phyloP scores from a whole-genome alignment of 2,329 filamentous ascomycete species.

The Spiromastix sp. region DNA sequence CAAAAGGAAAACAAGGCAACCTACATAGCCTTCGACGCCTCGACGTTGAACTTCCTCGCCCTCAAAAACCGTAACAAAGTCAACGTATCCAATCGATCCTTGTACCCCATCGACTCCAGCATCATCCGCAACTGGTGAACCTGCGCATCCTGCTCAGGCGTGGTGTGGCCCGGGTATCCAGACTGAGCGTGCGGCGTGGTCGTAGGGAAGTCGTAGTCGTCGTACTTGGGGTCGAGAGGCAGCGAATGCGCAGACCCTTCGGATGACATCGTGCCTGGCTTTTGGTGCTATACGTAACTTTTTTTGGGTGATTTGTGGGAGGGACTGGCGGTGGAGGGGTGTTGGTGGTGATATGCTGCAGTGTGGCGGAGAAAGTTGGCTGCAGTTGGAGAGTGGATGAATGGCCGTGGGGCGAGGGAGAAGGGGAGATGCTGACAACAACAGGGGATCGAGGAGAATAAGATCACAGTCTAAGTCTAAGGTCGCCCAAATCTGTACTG shows the following conservation, averaged over 20 bases:
- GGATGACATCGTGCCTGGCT: conserved; percentile 5
- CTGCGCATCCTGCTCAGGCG: conserved; percentile 76
- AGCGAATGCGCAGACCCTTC: conserved; percentile 27
- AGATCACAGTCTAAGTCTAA: too few relatives aligned
- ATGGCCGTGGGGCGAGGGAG: too few relatives aligned
- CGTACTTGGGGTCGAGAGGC: conserved; percentile 76
- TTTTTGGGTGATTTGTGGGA: background rate
- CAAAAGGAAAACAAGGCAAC: too few relatives aligned
- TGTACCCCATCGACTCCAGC: conserved; percentile 76
- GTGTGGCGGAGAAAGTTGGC: too few relatives aligned
- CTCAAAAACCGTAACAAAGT: conserved; percentile 87
- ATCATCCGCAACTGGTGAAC: conserved; percentile 73
- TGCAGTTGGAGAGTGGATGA: too few relatives aligned
- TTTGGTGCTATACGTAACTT: conserved; percentile 3
- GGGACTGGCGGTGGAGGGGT: background rate
- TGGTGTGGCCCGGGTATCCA: conserved; percentile 84
- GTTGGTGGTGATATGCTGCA: background rate
- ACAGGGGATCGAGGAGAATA: too few relatives aligned
- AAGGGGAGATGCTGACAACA: too few relatives aligned
- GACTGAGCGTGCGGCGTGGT: conserved; percentile 57
- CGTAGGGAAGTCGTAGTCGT: conserved; percentile 88
- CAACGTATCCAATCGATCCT: conserved; percentile 78
- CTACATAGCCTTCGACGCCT: conserved; percentile 77
- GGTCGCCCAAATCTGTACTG: too few relatives aligned
- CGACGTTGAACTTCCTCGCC: conserved; percentile 89